Evolutionary conservation across 2,329 filamentous ascomycete genomes (phyloP).

Genomic region (Aspergillus udagawae): DNA sequence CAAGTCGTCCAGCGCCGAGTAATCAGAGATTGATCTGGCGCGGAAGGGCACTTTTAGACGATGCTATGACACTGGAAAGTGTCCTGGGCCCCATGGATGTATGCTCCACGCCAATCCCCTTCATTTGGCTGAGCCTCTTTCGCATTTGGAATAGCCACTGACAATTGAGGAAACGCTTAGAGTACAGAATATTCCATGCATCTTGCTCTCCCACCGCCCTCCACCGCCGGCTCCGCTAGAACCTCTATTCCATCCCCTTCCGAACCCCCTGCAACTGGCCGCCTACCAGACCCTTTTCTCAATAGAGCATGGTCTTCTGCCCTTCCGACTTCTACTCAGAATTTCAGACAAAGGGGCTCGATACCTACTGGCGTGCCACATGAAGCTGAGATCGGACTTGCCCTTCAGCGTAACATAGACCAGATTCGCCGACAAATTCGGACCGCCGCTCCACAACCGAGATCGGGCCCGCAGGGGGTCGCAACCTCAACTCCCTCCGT

Average conservation of each 20-base stretch:
- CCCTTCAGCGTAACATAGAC: slow-evolving; percentile 20
- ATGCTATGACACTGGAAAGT: slow-evolving; percentile 45
- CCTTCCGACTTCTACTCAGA: not conserved
- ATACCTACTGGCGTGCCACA: slow-evolving; percentile 2
- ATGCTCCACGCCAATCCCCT: slow-evolving; percentile 16
- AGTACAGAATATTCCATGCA: slow-evolving; percentile 33
- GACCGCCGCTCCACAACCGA: slow-evolving; percentile 4
- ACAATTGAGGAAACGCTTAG: slow-evolving; percentile 12
- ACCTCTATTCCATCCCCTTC: not conserved
- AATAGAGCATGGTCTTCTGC: not conserved
- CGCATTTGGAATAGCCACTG: not conserved
- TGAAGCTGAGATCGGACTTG: slow-evolving; percentile 16
- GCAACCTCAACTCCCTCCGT: slow-evolving; percentile 1
- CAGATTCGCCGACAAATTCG: slow-evolving; percentile 17
- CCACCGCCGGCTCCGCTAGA: slow-evolving; percentile 8
- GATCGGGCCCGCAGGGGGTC: slow-evolving; percentile 1
- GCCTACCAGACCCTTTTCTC: not conserved
- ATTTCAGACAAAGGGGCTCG: slow-evolving; percentile 11
- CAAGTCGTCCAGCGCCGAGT: slow-evolving; percentile 41
- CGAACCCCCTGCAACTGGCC: not conserved
- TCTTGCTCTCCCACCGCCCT: slow-evolving; percentile 40
- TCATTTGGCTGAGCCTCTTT: not conserved
- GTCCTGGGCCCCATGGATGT: slow-evolving; percentile 51
- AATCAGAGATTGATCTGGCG: slow-evolving; percentile 57
- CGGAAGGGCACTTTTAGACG: slow-evolving; percentile 50